Base-by-base conservation (phyloP, 805 yeast genomes). In the Teunomyces gatunensis region DNA sequence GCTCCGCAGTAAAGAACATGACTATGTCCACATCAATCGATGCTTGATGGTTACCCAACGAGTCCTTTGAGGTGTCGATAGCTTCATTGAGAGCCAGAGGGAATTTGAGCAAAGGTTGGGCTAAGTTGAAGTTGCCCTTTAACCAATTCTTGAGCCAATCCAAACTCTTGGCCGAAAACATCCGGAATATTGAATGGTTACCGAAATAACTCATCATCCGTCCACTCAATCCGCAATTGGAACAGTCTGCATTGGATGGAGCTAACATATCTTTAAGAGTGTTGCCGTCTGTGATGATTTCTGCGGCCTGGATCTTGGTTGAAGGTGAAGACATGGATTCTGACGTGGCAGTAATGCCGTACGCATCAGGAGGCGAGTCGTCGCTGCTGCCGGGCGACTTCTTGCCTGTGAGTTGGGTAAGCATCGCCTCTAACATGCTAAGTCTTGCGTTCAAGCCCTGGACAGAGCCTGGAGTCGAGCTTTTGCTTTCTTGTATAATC, bases 171-270 rank as follows among this genome's bases (percentile, higher is more conserved):
- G 43, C 51, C 12, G 57, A 54, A 6, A 57, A 41, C 15, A 53
- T 49, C 5, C 51, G 44, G 40, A 53, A 44, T 21, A 56, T 47
- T 23, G 59, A 56, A 34, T 54, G 61, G 15, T 54, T 36, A 3
- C 60, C 60, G 10, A 54, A 41, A 30, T 46, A 54, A 5, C 49
- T 33, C 37, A 47, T 52, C 10, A 48, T 12, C 9, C 44, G 39
- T 3, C 25, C 27, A n/a, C 17, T 11, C n/a, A 28, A 4, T 3
- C 32, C 32, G 5, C 32, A 28, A 17, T 12, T 9, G 9, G 23
- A 36, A 10, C 33, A 27, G 11, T 37, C 29, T 15, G 21, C 23
- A 0, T 15, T 20, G 18, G 25, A 18, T n/a, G 42, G 37, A 3
- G 37, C 11, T n/a, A 37, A 18, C 30, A 36, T 36, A 13, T 44